These are phyloP conservation scores for Fistulinella prunicolor DNA, from an alignment of 768 basidiomycete species.

Conservation along the genomic window DNA sequence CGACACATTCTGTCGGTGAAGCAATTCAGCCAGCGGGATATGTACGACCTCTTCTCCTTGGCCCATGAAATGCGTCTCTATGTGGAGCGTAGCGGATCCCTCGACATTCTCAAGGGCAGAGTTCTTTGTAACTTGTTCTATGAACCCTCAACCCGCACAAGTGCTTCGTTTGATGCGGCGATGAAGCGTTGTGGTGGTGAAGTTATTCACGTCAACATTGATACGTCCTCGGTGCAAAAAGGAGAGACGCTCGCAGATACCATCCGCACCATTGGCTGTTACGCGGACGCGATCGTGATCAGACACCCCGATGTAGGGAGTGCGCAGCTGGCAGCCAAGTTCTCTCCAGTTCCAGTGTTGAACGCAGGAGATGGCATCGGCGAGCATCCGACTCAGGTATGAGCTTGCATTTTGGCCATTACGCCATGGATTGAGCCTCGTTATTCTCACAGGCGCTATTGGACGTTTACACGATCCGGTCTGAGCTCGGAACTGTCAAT, in stretches of 20 bases:
- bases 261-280: slow-evolving; percentile 90
- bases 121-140: slow-evolving; percentile 93
- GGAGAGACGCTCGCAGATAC: slow-evolving; percentile 94
- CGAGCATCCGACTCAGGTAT: slow-evolving; percentile 93
- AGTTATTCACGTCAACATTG: slow-evolving; percentile 80
- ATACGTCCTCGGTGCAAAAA: slow-evolving; percentile 86
- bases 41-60: slow-evolving; percentile 90
- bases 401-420: slow-evolving; percentile 17
- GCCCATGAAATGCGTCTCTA: slow-evolving; percentile 97
- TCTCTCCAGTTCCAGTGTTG: slow-evolving; percentile 90
- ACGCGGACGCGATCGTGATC: slow-evolving; percentile 91
- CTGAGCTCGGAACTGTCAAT: slow-evolving; percentile 96
- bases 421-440: neutral
- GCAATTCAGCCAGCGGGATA: slow-evolving; percentile 84
- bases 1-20: slow-evolving; percentile 93
- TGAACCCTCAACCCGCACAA: slow-evolving; percentile 95
- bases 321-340: slow-evolving; percentile 94
- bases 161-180: slow-evolving; percentile 94
- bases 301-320: slow-evolving; percentile 94
- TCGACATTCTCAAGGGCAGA: slow-evolving; percentile 88
- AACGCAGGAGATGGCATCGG: slow-evolving; percentile 98
- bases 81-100: slow-evolving; percentile 84
- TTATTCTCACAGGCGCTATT: slow-evolving; percentile 57
- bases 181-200: slow-evolving; percentile 98
- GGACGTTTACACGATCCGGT: slow-evolving; percentile 93